A percentile compares a stretch with the other conserved stretches of the same genome.
Evolutionary conservation across 2,329 filamentous ascomycete genomes (phyloP).

Genomic region (Verticillium isaacii): DNA sequence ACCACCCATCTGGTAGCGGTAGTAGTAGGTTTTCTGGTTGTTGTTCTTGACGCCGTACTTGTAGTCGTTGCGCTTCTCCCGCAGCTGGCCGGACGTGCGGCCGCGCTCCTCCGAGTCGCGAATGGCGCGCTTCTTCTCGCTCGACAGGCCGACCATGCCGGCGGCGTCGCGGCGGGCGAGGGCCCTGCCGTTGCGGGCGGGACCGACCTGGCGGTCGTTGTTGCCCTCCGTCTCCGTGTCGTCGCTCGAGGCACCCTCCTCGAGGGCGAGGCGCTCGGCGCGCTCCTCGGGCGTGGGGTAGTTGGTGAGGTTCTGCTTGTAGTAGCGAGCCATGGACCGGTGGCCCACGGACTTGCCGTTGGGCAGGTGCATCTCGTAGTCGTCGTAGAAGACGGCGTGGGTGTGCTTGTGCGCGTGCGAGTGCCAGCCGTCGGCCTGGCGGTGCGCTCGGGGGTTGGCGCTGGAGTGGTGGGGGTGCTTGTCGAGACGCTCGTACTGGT

Average conservation of each 20-base stretch:
- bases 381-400: conserved; percentile 80
- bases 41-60: conserved; percentile 74
- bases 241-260: conserved; percentile 27
- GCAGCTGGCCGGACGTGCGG: conserved; percentile 58
- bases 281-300: conserved; percentile 78
- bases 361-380: conserved; percentile 90
- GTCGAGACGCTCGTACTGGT: conserved; percentile 67
- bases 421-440: conserved; percentile 72
- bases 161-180: conserved; percentile 65
- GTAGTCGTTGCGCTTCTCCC: conserved; percentile 60
- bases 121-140: conserved; percentile 68
- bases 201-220: conserved; percentile 24
- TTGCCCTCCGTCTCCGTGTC: conserved; percentile 31
- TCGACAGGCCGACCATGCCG: conserved; percentile 73
- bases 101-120: conserved; percentile 64
- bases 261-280: conserved; percentile 59
- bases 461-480: conserved; percentile 73
- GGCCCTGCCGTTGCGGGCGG: conserved; percentile 40
- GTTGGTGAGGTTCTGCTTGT: conserved; percentile 83
- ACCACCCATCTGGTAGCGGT: conserved; percentile 41
- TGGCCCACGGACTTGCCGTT: conserved; percentile 87
- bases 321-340: conserved; percentile 81
- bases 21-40: conserved; percentile 61
- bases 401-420: conserved; percentile 74
- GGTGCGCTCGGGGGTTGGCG: conserved; percentile 66